Evolutionary conservation across 306 rosid genomes (phyloP), one percentile per base, ranked within the genome.

Genomic region (Clitoria ternatea): DNA sequence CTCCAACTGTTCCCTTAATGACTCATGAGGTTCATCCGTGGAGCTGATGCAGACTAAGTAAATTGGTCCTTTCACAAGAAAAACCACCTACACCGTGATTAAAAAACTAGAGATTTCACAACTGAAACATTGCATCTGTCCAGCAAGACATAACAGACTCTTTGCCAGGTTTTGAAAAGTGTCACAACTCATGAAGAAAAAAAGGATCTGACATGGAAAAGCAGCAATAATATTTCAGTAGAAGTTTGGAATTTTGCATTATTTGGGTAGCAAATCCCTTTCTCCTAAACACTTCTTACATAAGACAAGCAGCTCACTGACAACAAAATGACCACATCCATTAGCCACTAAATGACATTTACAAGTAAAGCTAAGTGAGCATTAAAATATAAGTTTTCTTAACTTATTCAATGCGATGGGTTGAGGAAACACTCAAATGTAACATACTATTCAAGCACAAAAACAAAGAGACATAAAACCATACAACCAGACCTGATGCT

Each of bases 21-120:
- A 89, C 69, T 89, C 96, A 39, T 85, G 89, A 61, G 96, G 99
- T 80, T 94, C 99, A 73, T 91, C 99, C 1, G 99, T 94, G 83
- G 92, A 91, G 87, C 96, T 87, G 76, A 94, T 94, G 88, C 99
- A 91, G 59, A 91, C 99, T 37, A 94, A 78, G 83, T 94, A 94
- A 79, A 94, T 94, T 77, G 99, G 99, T 79, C 99, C 99, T 86
- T 89, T 94, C 67, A 91, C 95, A 61, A 89, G 97, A 83, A 94
- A 94, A 83, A 91, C 85, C 69, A 94, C 96, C 99, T 94, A 85
- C 19, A 66, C 69, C 66, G 64, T 20, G 64, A 17, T 62, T 67
- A 29, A 42, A 57, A 57, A 81, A 61, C 39, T 12, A 64, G 20
- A n/a, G 50, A 47, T 29, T 26, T 35, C 33, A 50, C 54, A 27